Base-by-base conservation (phyloP, 306 rosid genomes). In the Fragaria nilgerrensis region DNA sequence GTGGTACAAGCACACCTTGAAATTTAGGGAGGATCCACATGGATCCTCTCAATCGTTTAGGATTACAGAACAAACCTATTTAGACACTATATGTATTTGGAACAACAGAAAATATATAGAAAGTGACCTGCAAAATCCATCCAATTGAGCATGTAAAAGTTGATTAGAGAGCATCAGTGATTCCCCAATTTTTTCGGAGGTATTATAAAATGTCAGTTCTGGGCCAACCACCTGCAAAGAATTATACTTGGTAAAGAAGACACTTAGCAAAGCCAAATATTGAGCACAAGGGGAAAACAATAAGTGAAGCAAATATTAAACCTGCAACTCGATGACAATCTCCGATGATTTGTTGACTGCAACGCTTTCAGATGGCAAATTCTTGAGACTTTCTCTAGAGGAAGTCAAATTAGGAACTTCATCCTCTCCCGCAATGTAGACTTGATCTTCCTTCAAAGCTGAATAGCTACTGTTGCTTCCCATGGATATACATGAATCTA, bases 401-500 rank as follows among this genome's bases (percentile, higher is more conserved):
- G 89, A 76, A 78, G 43, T 77, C 67, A 32, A 43, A 64, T 63
- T 73, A 68, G 85, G 76, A 71, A 68, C 81, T 75, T 86, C 90
- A 75, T 86, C 75, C 44, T 80, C 83, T 77, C 53, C 83, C 80
- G 86, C 92, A 80, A 92, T 76, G 88, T 77, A 84, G 77, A 92
- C 97, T 41, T 80, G 78, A 74, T 95, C 99, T 71, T 85, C 92
- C 77, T 78, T 70, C 29, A 68, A 81, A 70, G 84, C 97, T 67
- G 96, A 92, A 87, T 95, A 95, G 75, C 97, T 88, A 83, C 99
- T 92, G 80, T 88, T 87, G 81, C 91, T 85, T 85, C 96, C 97
- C 81, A 95, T 90, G 75, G 78, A 90, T 77, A 95, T 71, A 87
- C 97, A 95, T 78, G 99, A 92, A 88, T 95, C 99, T 87, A 95